Base-by-base conservation (phyloP, 2,329 filamentous ascomycete species). In the Nemania sp. region DNA sequence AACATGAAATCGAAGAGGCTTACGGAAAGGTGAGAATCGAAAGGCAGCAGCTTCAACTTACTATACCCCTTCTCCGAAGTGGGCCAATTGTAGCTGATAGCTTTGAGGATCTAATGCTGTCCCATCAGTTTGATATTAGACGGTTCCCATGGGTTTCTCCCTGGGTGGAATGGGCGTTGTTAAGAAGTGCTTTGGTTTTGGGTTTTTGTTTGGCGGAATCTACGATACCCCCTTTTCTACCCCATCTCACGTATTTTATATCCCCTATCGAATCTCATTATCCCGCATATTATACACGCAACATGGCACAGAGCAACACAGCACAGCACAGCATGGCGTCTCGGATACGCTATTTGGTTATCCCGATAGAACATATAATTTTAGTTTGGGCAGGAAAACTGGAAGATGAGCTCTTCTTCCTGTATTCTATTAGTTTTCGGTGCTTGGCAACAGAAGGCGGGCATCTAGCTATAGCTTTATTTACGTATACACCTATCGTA, bases 141-240 rank as follows among this genome's bases (percentile, higher is more conserved):
- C 9, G 22, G 11, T 15, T 23, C n/a, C 31, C 12, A 19, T 41
- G 14, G 36, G 24, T 22, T 4, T 41, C 17, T 19, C 17, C 44
- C 24, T 6, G 31, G 26, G 19, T 20, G 7, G 22, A 9, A 14
- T 9, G 28, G 5, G 28, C 5, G 6, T 15, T 17, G 4, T 14
- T 28, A 28, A 6, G 6, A 12, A 31, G n/a, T 31, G 28, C 26
- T 14, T 50, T 19, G 28, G 19, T 14, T 14, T 37, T 8, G 6
- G n/a, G 17, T 22, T 26, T 28, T 24, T 26, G 11, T 24, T 44
- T 14, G 30, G 39, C 6, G 45, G 33, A 42, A 31, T 53, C 22
- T 37, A 51, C 33, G 56, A 58, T 58, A 58, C 56, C 56, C 56
- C n/a, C 40, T 42, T 54, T 44, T 26, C 19, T 40, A 22, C 9